Conservation (phyloP, 2,329 filamentous ascomycete species). For the Sarocladiaceae sp. region DNA sequence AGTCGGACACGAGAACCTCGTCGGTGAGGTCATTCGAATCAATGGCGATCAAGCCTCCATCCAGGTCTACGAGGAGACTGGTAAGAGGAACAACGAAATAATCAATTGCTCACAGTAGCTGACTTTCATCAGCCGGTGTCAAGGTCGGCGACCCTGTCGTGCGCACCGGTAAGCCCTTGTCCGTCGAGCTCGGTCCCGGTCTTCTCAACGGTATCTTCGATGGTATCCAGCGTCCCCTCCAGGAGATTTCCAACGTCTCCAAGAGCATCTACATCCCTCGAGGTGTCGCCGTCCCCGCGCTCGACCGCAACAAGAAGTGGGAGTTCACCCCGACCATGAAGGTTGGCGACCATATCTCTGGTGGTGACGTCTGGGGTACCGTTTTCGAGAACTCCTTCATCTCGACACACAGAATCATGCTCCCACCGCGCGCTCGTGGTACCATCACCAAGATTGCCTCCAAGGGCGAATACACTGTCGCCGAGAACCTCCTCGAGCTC, state of each 20-base stretch:
- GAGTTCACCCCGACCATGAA: slow-evolving; percentile 88
- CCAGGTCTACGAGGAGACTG: slow-evolving; percentile 98
- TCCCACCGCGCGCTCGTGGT: slow-evolving; percentile 83
- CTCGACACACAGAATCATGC: slow-evolving; percentile 84
- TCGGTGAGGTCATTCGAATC: slow-evolving; percentile 98
- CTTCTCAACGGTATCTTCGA: slow-evolving; percentile 99
- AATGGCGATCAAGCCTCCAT: slow-evolving; percentile 93
- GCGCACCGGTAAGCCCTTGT: slow-evolving; percentile 90
- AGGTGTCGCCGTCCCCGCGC: slow-evolving; percentile 78
- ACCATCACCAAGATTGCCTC: slow-evolving; percentile 86
- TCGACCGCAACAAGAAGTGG: slow-evolving; percentile 92
- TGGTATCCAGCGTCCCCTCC: slow-evolving; percentile 93
- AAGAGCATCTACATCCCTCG: slow-evolving; percentile 96
- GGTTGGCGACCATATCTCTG: slow-evolving; percentile 94
- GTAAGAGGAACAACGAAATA: no score
- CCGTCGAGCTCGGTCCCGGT: slow-evolving; percentile 93
- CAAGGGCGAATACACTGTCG: slow-evolving; percentile 90
- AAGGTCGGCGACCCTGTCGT: slow-evolving; percentile 89
- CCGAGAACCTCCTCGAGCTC: slow-evolving; percentile 87
- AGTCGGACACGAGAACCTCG: slow-evolving; percentile 85
- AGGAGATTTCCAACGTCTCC: slow-evolving; percentile 69
- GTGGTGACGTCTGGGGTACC: slow-evolving; percentile 90
- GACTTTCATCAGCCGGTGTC: slow-evolving; percentile 63
- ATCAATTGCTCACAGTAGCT: no score
- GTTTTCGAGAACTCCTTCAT: slow-evolving; percentile 97